Evolutionary conservation across 108 stramenopile species (phyloP).

Genomic region (Mayamaea pseudoterrestris): DNA sequence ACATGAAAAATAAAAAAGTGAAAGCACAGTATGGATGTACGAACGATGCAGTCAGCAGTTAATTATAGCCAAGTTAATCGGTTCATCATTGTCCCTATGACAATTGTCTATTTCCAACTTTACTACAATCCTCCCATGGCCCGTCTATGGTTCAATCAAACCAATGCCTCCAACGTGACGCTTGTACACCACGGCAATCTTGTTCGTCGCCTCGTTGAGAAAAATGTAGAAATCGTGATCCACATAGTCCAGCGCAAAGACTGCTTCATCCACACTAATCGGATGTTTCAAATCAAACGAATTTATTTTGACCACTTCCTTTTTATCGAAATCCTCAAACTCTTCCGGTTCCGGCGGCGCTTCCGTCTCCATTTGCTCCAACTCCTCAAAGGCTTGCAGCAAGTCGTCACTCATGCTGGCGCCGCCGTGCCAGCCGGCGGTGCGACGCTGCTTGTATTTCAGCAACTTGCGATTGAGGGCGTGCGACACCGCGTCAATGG

Average conservation of each 20-base stretch:
- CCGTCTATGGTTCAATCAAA: conserved; percentile 52
- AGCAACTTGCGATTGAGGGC: conserved; percentile 61
- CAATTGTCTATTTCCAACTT: no score
- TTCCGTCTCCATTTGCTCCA: conserved; percentile 18
- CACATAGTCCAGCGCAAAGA: conserved; percentile 83
- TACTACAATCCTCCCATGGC: no score
- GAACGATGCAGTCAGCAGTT: no score
- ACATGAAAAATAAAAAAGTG: no score
- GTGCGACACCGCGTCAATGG: conserved; percentile 58
- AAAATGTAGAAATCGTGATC: conserved; percentile 91
- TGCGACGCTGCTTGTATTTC: conserved; percentile 75
- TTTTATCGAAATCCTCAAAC: conserved; percentile 57
- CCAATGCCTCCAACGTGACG: conserved; percentile 84
- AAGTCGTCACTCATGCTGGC: conserved; percentile 71
- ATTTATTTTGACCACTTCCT: conserved; percentile 60
- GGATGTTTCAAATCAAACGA: conserved; percentile 69
- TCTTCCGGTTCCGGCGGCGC: conserved; percentile 24
- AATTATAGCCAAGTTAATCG: no score
- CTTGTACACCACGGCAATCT: conserved; percentile 82
- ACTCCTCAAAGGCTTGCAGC: conserved; percentile 43
- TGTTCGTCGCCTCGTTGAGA: conserved; percentile 62
- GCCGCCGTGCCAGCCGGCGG: conserved; percentile 70
- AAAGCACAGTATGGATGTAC: no score
- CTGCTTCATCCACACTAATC: conserved; percentile 74
- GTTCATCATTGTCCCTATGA: no score